These are phyloP conservation scores for Cryptococcus maquisensis DNA, from an alignment of 1,284 basidiomycete species.

Conservation along the genomic window DNA sequence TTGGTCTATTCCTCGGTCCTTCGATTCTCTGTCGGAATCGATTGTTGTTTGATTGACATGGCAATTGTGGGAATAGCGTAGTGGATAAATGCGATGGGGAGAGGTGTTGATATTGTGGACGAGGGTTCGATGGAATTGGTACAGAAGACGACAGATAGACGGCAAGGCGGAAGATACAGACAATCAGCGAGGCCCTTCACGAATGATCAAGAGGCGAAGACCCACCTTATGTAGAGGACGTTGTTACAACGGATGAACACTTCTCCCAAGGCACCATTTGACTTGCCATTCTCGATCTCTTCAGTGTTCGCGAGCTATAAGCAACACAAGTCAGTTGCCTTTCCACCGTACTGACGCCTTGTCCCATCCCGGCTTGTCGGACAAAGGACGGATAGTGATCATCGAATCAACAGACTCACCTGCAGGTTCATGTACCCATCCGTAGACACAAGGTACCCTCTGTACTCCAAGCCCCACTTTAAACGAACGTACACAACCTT, in stretches of 20 bases:
- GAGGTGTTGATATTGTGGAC: too few relatives aligned
- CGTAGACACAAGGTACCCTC: constrained; percentile 96
- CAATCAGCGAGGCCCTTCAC: neutral
- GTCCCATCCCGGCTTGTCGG: neutral
- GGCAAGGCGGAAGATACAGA: too few relatives aligned
- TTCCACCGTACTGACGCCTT: neutral
- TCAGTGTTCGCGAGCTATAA: constrained; percentile 91
- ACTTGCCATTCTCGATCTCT: constrained; percentile 94
- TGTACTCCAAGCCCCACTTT: constrained; percentile 99
- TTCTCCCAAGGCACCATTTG: constrained; percentile 93
- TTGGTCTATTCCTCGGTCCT: too few relatives aligned
- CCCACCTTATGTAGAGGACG: constrained; percentile 71
- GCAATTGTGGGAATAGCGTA: too few relatives aligned
- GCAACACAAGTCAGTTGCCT: neutral
- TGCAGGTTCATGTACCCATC: constrained; percentile 99
- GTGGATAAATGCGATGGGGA: too few relatives aligned
- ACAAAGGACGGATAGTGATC: too few relatives aligned
- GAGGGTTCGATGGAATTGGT: too few relatives aligned
- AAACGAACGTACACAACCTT: constrained; percentile 91
- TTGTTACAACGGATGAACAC: constrained; percentile 99
- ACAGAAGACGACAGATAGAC: too few relatives aligned
- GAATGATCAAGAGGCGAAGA: neutral
- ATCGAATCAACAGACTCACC: constrained; percentile 53
- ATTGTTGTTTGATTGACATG: too few relatives aligned
- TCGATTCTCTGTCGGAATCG: too few relatives aligned